Evolutionary conservation across 2,329 filamentous ascomycete species (phyloP), one percentile per base, ranked within the genome.

Genomic region (Nannizziopsis barbatae): DNA sequence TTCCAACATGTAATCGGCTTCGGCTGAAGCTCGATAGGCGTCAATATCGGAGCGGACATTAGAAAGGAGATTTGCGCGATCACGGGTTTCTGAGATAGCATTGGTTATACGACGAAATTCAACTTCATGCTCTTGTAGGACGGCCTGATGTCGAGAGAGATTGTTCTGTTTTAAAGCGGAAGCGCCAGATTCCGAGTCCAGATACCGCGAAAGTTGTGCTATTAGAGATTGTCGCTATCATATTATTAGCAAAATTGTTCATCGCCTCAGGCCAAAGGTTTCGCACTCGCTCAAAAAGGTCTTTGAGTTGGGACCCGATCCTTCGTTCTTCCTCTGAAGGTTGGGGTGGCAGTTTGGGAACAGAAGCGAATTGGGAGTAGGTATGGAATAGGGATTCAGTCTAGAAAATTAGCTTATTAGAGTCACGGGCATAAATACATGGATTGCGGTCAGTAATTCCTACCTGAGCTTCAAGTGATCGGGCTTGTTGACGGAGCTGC

Each of bases 131-230:
- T 94, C 85, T 33, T 80, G 73, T 12, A 96, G 81, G 64, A 95
- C 84, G 71, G 95, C 89, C 56, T 86, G 85, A 58, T 96, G 86
- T 27, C 94, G 83, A 51, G 86, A 77, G 33, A 98, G 81, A 65
- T 96, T 95, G 71, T 90, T 95, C 62, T 95, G 89, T 70, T 96
- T 96, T n/a, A 95, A 77, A 49, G 89, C 88, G 33, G 90, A 96
- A 39, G 88, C 83, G 44, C 82, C 76, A 17, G 88, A 80, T 75
- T 96, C 90, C 49, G 89, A 94, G 71, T 96, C 90, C 57, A 96
- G 84, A 47, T 95, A 81, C 50, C 90, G 86, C 56, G 81, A 74
- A 49, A 98, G 83, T 67, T 95, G 87, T 51, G 75, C 71, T 62
- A 96, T 81, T 46, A 92, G 78, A 39, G 75, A 72, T 63, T 95